phyloP scores from a whole-genome alignment of 371 early-diverging fungal species.

The Zychaea mexicana region DNA sequence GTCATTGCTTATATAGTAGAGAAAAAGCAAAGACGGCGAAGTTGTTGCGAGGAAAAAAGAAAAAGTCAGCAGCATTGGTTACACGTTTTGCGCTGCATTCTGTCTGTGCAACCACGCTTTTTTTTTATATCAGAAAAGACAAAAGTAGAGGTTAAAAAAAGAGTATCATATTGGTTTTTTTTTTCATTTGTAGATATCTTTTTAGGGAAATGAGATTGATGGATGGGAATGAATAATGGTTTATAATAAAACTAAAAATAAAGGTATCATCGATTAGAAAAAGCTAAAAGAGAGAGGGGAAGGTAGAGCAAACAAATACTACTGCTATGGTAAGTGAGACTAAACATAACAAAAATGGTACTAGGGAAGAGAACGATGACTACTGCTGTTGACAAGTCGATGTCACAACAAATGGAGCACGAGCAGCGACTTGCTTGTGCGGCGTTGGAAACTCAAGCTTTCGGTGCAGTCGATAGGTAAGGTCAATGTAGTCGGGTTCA shows the following conservation, averaged over 20 bases:
- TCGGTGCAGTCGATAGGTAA: conserved; percentile 67
- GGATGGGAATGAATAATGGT: too few species aligned
- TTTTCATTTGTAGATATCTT: too few species aligned
- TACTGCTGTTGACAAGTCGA: conserved; percentile 1
- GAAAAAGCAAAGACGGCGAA: neutral
- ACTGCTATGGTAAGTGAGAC: neutral
- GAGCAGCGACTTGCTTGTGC: conserved; percentile 2
- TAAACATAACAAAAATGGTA: neutral
- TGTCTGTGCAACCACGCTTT: neutral
- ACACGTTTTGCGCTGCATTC: neutral
- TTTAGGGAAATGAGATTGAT: too few species aligned
- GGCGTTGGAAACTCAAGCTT: conserved; percentile 73
- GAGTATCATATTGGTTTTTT: neutral
- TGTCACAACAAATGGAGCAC: conserved; percentile 6
- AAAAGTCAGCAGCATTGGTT: neutral
- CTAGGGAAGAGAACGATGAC: neutral
- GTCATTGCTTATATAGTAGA: neutral
- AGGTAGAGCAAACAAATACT: too few species aligned
- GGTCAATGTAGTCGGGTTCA: conserved; percentile 80
- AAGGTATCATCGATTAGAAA: too few species aligned
- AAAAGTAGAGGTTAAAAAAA: too few species aligned
- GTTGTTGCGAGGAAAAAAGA: neutral
- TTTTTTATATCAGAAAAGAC: too few species aligned
- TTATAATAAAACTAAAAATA: too few species aligned
- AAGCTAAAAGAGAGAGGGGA: too few species aligned